These are phyloP conservation scores for Raddia guianensis DNA, from an alignment of 176 grass and related monocot genomes.

Conservation along the genomic window DNA sequence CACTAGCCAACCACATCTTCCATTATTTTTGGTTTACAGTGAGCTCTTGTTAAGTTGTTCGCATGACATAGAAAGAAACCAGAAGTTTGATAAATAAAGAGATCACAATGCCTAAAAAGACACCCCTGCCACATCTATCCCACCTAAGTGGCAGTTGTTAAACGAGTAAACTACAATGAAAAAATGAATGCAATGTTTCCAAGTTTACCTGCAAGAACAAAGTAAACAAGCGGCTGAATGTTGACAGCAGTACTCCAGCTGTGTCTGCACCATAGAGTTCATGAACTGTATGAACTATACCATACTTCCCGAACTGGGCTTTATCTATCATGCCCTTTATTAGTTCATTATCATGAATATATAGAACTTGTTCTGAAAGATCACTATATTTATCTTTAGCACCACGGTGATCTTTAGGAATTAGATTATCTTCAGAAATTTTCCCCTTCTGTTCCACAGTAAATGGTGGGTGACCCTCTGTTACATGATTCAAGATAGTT, in stretches of 20 bases:
- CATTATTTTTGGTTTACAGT: too few relatives aligned
- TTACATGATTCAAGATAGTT: constrained; percentile 86
- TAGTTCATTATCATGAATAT: constrained; percentile 69
- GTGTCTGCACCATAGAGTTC: constrained; percentile 86
- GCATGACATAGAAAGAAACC: background rate
- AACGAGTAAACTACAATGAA: background rate
- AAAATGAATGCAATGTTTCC: constrained; percentile 8
- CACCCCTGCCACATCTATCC: too few relatives aligned
- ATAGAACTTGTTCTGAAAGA: constrained; percentile 46
- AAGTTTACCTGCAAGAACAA: constrained; percentile 79
- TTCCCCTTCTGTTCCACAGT: constrained; percentile 70
- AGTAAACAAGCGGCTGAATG: constrained; percentile 93
- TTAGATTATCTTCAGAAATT: constrained; percentile 67
- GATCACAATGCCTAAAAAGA: too few relatives aligned
- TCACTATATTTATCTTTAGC: background rate
- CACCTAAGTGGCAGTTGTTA: too few relatives aligned
- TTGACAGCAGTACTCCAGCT: constrained; percentile 76
- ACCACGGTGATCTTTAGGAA: background rate
- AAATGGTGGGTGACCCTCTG: constrained; percentile 72
- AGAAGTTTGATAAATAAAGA: background rate
- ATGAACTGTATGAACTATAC: constrained; percentile 90
- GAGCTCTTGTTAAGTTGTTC: too few relatives aligned
- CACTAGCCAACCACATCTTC: too few relatives aligned
- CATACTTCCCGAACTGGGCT: constrained; percentile 76
- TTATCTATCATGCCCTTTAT: constrained; percentile 95